phyloP scores from a whole-genome alignment of 225 moss, liverwort and hornwort genomes.

The Polytrichum formosum region DNA sequence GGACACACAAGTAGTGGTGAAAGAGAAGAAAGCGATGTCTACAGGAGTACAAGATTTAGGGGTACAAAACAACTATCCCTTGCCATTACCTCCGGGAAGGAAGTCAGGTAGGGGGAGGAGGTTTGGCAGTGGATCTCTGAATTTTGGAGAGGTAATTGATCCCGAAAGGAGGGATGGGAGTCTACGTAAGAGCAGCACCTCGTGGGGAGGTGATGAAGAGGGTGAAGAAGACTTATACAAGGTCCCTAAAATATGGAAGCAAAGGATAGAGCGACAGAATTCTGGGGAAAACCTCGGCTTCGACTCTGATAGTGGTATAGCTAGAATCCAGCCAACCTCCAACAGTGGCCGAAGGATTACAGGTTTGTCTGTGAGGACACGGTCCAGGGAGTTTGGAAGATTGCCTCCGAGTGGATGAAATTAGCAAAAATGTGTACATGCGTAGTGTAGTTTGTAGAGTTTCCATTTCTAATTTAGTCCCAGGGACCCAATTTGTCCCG shows the following conservation, averaged over 20 bases:
- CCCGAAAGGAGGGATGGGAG: too few species aligned
- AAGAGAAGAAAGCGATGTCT: too few species aligned
- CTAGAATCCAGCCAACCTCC: background rate
- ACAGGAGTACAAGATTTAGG: too few species aligned
- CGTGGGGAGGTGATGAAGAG: background rate
- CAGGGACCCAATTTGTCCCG: conserved; percentile 1
- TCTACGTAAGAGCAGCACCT: too few species aligned
- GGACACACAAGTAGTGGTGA: too few species aligned
- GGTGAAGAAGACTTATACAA: conserved; percentile 13
- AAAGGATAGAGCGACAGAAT: background rate
- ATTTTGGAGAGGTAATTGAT: too few species aligned
- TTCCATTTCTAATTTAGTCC: background rate
- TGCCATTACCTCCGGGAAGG: too few species aligned
- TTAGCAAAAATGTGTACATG: background rate
- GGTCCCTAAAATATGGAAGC: background rate
- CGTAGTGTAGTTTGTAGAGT: background rate
- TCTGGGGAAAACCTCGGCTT: background rate
- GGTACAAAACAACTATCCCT: too few species aligned
- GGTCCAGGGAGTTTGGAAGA: background rate
- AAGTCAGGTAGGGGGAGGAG: too few species aligned
- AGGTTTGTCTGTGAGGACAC: conserved; percentile 2
- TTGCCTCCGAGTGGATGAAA: background rate
- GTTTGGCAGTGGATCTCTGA: too few species aligned
- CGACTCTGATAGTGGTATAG: background rate
- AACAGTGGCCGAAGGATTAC: conserved; percentile 2